These are phyloP conservation scores for Saccharum officinarum DNA, from an alignment of 176 grass and related monocot species.

Conservation along the genomic window DNA sequence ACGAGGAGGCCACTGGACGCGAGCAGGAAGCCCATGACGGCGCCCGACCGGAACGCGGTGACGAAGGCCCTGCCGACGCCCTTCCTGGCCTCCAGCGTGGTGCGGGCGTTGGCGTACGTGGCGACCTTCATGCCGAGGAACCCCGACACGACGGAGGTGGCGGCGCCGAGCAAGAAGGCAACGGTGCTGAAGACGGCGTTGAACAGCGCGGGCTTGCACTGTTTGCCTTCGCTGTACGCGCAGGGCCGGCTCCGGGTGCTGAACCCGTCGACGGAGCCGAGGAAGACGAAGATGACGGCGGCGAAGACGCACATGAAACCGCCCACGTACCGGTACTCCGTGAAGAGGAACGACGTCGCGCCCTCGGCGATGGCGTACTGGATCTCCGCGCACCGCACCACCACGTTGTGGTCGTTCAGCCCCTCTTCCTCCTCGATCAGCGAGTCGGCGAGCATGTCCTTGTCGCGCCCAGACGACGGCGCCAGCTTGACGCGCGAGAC, in stretches of 20 bases:
- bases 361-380: slow-evolving; percentile 57
- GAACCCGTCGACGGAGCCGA: slow-evolving; percentile 79
- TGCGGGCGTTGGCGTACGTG: slow-evolving; percentile 55
- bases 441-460: slow-evolving; percentile 30
- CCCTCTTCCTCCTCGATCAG: slow-evolving; percentile 68
- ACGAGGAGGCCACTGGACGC: slow-evolving; percentile 54
- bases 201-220: slow-evolving; percentile 53
- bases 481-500: slow-evolving; percentile 53
- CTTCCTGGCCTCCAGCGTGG: slow-evolving; percentile 52
- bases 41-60: slow-evolving; percentile 49
- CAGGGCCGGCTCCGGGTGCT: slow-evolving; percentile 63
- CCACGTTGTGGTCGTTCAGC: slow-evolving; percentile 56
- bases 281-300: slow-evolving; percentile 78
- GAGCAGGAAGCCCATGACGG: slow-evolving; percentile 56
- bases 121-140: slow-evolving; percentile 67
- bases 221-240: slow-evolving; percentile 46
- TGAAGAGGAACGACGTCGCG: slow-evolving; percentile 74
- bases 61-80: slow-evolving; percentile 56
- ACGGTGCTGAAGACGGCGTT: slow-evolving; percentile 52
- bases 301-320: slow-evolving; percentile 74
- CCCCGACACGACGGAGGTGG: slow-evolving; percentile 52
- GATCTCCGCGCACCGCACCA: slow-evolving; percentile 49
- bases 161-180: slow-evolving; percentile 48
- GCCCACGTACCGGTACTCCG: slow-evolving; percentile 74
- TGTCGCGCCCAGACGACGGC: not conserved